Conservation (phyloP, 2,329 filamentous ascomycete genomes). For the Penicillium aurantiogriseum region DNA sequence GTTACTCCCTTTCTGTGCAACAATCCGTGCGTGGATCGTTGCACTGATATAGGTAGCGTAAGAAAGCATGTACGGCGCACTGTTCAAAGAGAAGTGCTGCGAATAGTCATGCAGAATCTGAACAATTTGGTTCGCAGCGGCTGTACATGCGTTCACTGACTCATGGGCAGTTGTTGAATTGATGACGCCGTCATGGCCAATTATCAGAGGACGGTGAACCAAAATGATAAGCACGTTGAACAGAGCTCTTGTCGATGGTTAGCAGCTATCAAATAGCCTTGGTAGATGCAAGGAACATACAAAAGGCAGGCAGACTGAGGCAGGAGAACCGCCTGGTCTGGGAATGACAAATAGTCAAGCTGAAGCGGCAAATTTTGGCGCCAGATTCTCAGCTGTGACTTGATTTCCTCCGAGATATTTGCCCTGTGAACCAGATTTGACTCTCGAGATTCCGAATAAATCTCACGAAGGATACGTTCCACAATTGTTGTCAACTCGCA, state of each 20-base stretch:
- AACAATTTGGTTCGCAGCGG: constrained; percentile 38
- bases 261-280: background rate
- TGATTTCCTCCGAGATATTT: constrained; percentile 21
- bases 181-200: constrained; percentile 13
- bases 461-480: constrained; percentile 33
- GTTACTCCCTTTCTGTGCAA: constrained; percentile 30
- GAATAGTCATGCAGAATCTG: constrained; percentile 39
- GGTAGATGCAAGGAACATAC: constrained; percentile 6
- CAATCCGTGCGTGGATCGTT: constrained; percentile 54
- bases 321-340: constrained; percentile 21
- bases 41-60: constrained; percentile 58
- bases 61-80: constrained; percentile 49
- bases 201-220: constrained; percentile 45
- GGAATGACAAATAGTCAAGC: constrained; percentile 23
- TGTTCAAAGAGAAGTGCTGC: constrained; percentile 42
- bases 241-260: constrained; percentile 22
- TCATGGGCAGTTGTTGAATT: constrained; percentile 23
- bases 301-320: constrained; percentile 24
- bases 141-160: constrained; percentile 34
- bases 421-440: constrained; percentile 14
- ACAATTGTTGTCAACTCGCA: constrained; percentile 37
- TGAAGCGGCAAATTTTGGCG: constrained; percentile 23
- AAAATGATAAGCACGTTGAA: constrained; percentile 47
- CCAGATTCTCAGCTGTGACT: constrained; percentile 24
- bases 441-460: constrained; percentile 30